Evolutionary conservation across 2,329 filamentous ascomycete genomes (phyloP).

Genomic region (Acrodontium crateriforme): DNA sequence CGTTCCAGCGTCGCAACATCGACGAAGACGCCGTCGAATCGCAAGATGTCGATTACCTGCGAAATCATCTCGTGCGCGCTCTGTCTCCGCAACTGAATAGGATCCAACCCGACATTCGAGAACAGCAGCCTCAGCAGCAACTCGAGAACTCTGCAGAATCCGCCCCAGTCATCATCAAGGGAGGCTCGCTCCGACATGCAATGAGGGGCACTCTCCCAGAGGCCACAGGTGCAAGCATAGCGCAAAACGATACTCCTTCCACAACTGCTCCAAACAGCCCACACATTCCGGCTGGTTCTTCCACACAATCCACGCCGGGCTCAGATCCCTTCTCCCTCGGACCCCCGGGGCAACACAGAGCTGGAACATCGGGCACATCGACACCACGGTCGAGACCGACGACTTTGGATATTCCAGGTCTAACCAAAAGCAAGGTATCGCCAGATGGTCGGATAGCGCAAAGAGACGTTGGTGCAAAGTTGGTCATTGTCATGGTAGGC

Average conservation of each 20-base stretch:
- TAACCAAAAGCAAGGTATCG: constrained; percentile 89
- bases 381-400: constrained; percentile 81
- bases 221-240: constrained; percentile 17
- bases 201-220: constrained; percentile 15
- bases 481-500: constrained; percentile 97
- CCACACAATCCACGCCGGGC: not conserved
- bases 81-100: constrained; percentile 8
- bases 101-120: not conserved
- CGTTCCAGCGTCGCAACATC: not conserved
- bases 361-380: constrained; percentile 60
- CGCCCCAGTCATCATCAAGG: constrained; percentile 2
- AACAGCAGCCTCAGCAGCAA: not conserved
- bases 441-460: constrained; percentile 90
- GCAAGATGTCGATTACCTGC: constrained; percentile 16
- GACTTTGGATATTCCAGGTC: constrained; percentile 88
- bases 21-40: constrained; percentile 8
- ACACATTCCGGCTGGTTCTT: constrained; percentile 4
- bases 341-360: constrained; percentile 47
- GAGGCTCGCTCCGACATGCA: constrained; percentile 14
- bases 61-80: constrained; percentile 18
- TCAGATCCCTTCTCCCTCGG: constrained; percentile 29
- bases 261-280: constrained; percentile 46
- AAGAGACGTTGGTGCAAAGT: constrained; percentile 86
- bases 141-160: constrained; percentile 1
- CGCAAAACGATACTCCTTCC: constrained; percentile 48